Conservation (phyloP, 2,329 filamentous ascomycete genomes). For the Thermothelomyces thermophilus region DNA sequence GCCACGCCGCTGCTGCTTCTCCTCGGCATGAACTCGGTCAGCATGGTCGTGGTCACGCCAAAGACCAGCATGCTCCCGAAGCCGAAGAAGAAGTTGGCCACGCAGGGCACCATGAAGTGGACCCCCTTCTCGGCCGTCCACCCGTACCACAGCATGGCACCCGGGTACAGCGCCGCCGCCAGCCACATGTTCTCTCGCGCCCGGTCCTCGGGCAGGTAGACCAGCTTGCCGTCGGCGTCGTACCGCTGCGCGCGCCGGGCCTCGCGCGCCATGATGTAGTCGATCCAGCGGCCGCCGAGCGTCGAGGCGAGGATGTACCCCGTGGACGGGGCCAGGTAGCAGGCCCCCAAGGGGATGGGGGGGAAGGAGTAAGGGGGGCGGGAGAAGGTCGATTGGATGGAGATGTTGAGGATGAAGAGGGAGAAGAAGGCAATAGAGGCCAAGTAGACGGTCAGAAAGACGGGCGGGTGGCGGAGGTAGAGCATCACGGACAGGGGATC, state of each 20-base stretch:
- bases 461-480: slow-evolving; percentile 68
- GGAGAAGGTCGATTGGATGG: slow-evolving; percentile 64
- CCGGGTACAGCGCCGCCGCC: slow-evolving; percentile 63
- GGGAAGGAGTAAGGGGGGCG: slow-evolving; percentile 60
- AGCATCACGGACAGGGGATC: slow-evolving; percentile 66
- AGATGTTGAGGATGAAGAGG: slow-evolving; percentile 73
- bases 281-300: slow-evolving; percentile 70
- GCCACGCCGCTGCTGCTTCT: slow-evolving; percentile 67
- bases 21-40: slow-evolving; percentile 76
- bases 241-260: slow-evolving; percentile 63
- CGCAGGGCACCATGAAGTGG: slow-evolving; percentile 55
- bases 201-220: slow-evolving; percentile 71
- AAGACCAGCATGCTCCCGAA: slow-evolving; percentile 74
- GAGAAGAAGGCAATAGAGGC: slow-evolving; percentile 68
- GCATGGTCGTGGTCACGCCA: slow-evolving; percentile 68
- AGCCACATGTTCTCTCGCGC: slow-evolving; percentile 80
- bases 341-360: slow-evolving; percentile 62
- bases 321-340: slow-evolving; percentile 69
- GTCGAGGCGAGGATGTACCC: slow-evolving; percentile 66
- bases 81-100: slow-evolving; percentile 69
- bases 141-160: slow-evolving; percentile 66
- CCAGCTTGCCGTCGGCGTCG: slow-evolving; percentile 57
- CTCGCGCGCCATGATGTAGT: slow-evolving; percentile 72
- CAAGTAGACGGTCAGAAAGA: slow-evolving; percentile 66
- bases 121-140: slow-evolving; percentile 64